Evolutionary conservation across 2,329 filamentous ascomycete genomes (phyloP).

Genomic region (Botrytis cinerea): DNA sequence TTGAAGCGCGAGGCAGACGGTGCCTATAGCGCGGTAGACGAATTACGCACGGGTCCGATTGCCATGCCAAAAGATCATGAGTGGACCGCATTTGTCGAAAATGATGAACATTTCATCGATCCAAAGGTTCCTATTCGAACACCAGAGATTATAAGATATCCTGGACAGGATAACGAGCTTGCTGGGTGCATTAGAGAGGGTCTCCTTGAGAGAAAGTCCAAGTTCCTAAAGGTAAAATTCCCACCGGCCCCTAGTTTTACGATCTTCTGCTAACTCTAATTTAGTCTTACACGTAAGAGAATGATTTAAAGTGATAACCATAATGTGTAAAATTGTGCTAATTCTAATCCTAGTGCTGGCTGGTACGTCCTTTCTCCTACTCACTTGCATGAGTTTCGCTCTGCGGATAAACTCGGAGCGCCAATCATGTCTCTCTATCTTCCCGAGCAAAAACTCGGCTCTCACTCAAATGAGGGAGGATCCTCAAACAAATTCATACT

Average conservation of each 20-base stretch:
- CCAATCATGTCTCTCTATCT: conserved; percentile 97
- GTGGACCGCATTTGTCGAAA: conserved; percentile 77
- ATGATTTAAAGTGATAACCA: not conserved
- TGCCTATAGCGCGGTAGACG: conserved; percentile 74
- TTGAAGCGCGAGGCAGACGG: conserved; percentile 88
- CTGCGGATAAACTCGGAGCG: conserved; percentile 86
- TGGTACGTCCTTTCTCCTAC: conserved; percentile 94
- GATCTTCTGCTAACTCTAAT: conserved; percentile 13
- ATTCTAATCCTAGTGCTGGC: conserved; percentile 17
- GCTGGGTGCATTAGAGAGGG: conserved; percentile 85
- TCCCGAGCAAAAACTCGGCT: conserved; percentile 91
- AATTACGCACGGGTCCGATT: conserved; percentile 80
- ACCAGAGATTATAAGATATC: conserved; percentile 83
- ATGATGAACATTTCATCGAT: conserved; percentile 84
- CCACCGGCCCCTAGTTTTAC: not conserved
- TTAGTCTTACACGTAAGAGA: conserved; percentile 43
- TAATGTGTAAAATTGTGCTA: not conserved
- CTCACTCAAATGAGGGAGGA: conserved; percentile 78
- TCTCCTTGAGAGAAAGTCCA: conserved; percentile 95
- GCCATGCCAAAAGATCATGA: conserved; percentile 93
- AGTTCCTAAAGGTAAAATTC: conserved; percentile 65
- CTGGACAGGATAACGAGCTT: conserved; percentile 79
- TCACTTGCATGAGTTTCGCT: conserved; percentile 98
- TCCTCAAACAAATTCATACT: conserved; percentile 97
- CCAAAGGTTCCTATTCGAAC: conserved; percentile 77